Conservation (phyloP, 2,329 filamentous ascomycete species). For the Stemphylium beticola region DNA sequence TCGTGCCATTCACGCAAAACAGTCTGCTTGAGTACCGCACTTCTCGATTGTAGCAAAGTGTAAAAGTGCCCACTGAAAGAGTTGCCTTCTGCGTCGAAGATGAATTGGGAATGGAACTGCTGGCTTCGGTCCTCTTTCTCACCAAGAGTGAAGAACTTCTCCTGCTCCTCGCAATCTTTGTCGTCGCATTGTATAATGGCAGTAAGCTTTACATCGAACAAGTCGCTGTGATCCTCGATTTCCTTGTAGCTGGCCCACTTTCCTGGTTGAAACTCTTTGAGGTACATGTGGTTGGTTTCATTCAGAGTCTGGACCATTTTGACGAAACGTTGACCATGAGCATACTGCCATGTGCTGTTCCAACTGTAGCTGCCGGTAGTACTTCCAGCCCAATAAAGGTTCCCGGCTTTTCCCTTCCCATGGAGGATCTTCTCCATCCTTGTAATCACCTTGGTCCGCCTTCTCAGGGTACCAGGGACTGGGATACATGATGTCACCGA, state of each 20-base stretch:
- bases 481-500: constrained; percentile 59
- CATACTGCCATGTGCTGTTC: constrained; percentile 48
- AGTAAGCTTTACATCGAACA: constrained; percentile 57
- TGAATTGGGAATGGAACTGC: constrained; percentile 13
- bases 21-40: constrained; percentile 39
- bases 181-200: constrained; percentile 54
- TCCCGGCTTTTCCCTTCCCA: constrained; percentile 60
- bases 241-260: constrained; percentile 2
- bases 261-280: neutral
- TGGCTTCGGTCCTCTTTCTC: constrained; percentile 1
- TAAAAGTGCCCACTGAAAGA: constrained; percentile 27
- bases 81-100: constrained; percentile 31
- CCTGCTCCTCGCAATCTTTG: constrained; percentile 15
- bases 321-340: constrained; percentile 57
- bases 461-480: constrained; percentile 57
- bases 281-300: constrained; percentile 14
- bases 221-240: constrained; percentile 36
- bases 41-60: constrained; percentile 15
- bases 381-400: constrained; percentile 64
- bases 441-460: constrained; percentile 50
- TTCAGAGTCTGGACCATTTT: constrained; percentile 41
- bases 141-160: constrained; percentile 18
- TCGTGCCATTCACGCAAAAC: constrained; percentile 49
- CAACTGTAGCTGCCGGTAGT: constrained; percentile 58
- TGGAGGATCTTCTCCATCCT: constrained; percentile 48